phyloP scores from a whole-genome alignment of 2,329 filamentous ascomycete species.

The Ceratocystis cacaofunesta region DNA sequence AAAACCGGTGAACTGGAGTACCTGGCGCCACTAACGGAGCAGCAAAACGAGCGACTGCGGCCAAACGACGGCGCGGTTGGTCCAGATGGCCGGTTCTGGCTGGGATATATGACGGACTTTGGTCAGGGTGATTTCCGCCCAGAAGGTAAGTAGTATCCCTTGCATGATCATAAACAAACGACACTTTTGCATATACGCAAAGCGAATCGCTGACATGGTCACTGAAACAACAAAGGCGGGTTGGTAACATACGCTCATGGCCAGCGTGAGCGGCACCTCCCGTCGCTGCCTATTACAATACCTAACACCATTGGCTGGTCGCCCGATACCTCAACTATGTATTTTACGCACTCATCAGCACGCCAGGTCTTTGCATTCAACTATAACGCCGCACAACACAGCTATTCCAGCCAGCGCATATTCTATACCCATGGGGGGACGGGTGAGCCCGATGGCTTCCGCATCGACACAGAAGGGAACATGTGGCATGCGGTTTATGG shows the following conservation, averaged over 20 bases:
- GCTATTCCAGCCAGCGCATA: conserved; percentile 51
- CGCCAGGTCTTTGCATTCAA: conserved; percentile 60
- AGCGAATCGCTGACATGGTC: background rate
- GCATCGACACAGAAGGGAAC: conserved; percentile 69
- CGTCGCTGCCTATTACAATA: conserved; percentile 60
- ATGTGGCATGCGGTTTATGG: conserved; percentile 84
- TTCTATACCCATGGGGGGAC: conserved; percentile 59
- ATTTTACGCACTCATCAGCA: conserved; percentile 65
- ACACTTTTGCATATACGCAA: background rate
- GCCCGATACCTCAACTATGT: conserved; percentile 55
- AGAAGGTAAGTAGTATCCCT: conserved; percentile 33
- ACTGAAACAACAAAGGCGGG: conserved; percentile 36
- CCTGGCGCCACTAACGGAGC: conserved; percentile 33
- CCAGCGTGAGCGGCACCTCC: conserved; percentile 43
- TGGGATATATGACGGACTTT: conserved; percentile 74
- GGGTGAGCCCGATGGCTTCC: conserved; percentile 63
- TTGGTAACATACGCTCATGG: conserved; percentile 53
- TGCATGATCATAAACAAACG: background rate
- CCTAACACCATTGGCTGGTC: conserved; percentile 81
- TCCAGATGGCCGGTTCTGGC: conserved; percentile 66
- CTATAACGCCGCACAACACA: conserved; percentile 49
- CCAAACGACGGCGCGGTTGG: conserved; percentile 78
- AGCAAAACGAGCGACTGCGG: conserved; percentile 38
- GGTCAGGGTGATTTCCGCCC: conserved; percentile 41
- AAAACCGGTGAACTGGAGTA: conserved; percentile 39